Conservation (phyloP, 2,329 filamentous ascomycete genomes). For the Gremmenia infestans region DNA sequence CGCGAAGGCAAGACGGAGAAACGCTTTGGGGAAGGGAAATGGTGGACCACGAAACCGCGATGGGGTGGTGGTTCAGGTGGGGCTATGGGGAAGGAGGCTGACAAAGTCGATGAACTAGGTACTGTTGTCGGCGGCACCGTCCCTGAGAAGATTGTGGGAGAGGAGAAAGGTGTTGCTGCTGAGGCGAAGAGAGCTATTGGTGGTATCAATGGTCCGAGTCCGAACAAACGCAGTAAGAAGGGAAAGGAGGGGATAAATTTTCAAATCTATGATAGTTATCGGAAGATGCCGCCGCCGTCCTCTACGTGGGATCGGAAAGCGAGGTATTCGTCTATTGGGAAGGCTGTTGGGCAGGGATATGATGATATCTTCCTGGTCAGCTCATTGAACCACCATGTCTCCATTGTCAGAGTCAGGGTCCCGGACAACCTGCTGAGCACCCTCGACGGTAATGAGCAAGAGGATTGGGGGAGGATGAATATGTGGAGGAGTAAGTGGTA, state of each 20-base stretch:
- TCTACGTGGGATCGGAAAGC: slow-evolving; percentile 57
- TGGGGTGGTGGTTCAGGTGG: slow-evolving; percentile 61
- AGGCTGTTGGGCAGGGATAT: slow-evolving; percentile 39
- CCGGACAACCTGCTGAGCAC: slow-evolving; percentile 48
- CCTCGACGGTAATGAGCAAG: slow-evolving; percentile 44
- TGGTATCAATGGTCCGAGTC: slow-evolving; percentile 15
- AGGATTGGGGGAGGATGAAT: slow-evolving; percentile 37
- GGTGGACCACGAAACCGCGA: slow-evolving; percentile 56
- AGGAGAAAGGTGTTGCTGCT: slow-evolving; percentile 5
- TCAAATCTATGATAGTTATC: slow-evolving; percentile 59
- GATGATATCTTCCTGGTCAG: slow-evolving; percentile 61
- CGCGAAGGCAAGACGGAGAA: slow-evolving; percentile 53
- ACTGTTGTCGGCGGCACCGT: slow-evolving; percentile 1
- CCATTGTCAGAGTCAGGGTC: slow-evolving; percentile 54
- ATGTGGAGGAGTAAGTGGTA: slow-evolving; percentile 57
- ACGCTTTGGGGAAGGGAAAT: slow-evolving; percentile 52
- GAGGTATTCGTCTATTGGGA: slow-evolving; percentile 53
- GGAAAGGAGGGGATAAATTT: slow-evolving; percentile 32
- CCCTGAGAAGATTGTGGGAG: not conserved
- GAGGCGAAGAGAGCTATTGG: slow-evolving; percentile 17
- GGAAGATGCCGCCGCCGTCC: slow-evolving; percentile 54
- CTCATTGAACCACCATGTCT: slow-evolving; percentile 57
- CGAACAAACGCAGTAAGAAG: slow-evolving; percentile 17
- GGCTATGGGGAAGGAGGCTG: slow-evolving; percentile 55
- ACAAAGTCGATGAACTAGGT: slow-evolving; percentile 14